These are phyloP conservation scores for Nakazawaea anatomiae DNA, from an alignment of 805 yeast species.

Conservation along the genomic window DNA sequence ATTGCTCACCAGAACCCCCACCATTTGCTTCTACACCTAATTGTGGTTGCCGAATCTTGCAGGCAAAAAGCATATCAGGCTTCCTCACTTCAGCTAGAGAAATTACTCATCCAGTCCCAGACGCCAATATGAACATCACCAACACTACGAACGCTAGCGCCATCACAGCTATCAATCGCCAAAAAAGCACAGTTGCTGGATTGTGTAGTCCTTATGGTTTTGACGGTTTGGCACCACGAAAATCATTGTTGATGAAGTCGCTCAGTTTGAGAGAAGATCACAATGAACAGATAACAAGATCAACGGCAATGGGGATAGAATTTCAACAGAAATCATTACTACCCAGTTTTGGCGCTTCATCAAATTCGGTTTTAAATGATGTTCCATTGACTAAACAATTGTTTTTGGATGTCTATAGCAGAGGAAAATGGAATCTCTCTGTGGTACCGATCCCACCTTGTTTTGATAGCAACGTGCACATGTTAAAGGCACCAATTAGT, in stretches of 20 bases:
- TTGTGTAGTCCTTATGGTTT: background rate
- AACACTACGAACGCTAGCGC: background rate
- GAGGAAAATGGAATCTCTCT: slow-evolving; percentile 53
- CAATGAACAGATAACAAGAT: background rate
- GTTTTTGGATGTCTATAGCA: slow-evolving; percentile 49
- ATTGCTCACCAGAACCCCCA: no score
- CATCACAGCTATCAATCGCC: background rate
- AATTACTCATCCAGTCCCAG: background rate
- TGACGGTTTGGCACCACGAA: background rate
- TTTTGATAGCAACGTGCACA: slow-evolving; percentile 32
- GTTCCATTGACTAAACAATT: slow-evolving; percentile 44
- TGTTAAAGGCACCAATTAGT: slow-evolving; percentile 57
- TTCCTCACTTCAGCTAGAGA: background rate
- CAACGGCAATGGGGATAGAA: background rate
- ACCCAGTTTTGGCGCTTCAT: background rate
- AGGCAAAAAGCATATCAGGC: background rate
- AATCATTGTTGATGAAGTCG: background rate
- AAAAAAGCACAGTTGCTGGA: background rate
- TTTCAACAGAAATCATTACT: background rate
- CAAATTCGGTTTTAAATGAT: background rate
- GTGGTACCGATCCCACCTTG: slow-evolving; percentile 51
- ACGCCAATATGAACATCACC: background rate
- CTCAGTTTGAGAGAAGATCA: background rate
- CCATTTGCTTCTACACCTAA: no score
- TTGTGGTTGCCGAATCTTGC: background rate